These are phyloP conservation scores for Tetragonia tetragonoides DNA, from an alignment of 148 eudicot genomes.

Conservation along the genomic window DNA sequence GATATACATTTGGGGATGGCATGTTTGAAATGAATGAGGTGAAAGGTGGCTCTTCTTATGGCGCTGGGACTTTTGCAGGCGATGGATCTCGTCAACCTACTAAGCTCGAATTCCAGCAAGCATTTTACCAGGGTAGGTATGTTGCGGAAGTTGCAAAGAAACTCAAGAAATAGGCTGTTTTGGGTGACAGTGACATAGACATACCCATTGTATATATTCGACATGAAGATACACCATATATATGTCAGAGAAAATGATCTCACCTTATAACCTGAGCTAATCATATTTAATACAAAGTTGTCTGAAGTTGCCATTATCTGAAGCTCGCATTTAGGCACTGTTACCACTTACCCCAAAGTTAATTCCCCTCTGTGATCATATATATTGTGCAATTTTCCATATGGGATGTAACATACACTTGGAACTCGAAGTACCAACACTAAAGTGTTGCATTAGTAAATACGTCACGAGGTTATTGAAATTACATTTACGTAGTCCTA, in stretches of 20 bases:
- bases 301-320: too few relatives aligned
- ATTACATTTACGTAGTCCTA: too few relatives aligned
- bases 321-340: too few relatives aligned
- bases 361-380: too few relatives aligned
- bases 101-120: slow-evolving; percentile 56
- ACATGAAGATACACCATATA: not conserved
- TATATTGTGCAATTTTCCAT: too few relatives aligned
- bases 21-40: slow-evolving; percentile 66
- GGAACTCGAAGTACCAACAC: too few relatives aligned
- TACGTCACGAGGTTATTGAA: too few relatives aligned
- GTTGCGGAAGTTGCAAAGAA: slow-evolving; percentile 54
- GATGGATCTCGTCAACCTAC: slow-evolving; percentile 68
- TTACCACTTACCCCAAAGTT: too few relatives aligned
- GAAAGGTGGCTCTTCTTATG: slow-evolving; percentile 68
- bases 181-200: not conserved
- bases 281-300: not conserved
- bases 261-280: not conserved
- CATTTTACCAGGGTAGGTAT: slow-evolving; percentile 71
- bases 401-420: too few relatives aligned
- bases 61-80: slow-evolving; percentile 68
- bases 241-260: not conserved
- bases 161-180: slow-evolving; percentile 31
- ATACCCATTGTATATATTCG: not conserved
- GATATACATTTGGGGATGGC: slow-evolving; percentile 56
- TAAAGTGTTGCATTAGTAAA: too few relatives aligned